Base-by-base conservation (phyloP, 345 rosid genomes). In the Eucalyptus tenuipes region DNA sequence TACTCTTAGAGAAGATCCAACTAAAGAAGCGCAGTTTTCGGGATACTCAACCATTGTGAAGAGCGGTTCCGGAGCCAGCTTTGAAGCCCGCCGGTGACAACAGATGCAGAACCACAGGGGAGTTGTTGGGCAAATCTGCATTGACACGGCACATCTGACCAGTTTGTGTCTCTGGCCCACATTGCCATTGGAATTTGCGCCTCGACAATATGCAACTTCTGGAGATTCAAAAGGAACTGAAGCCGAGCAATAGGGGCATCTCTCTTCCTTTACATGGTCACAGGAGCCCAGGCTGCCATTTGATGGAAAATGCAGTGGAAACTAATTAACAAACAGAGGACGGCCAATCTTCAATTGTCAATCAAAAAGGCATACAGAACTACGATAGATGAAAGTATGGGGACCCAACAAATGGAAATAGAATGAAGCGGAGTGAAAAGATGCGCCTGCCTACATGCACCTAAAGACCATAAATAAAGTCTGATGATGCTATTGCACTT, bases 101-200 rank as follows among this genome's bases (percentile, higher is more conserved):
- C 99, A 96, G 89, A 94, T 94, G 95, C 99, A 98, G 92, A 92
- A 91, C 99, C 98, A 95, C 87, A 91, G 87, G 44, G 99, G 95
- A 57, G 89, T 92, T 18, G 94, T 87, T 49, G 84, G 64, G 92
- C 99, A 96, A 86, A 96, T 95, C 93, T 92, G 94, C 99, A 95
- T 94, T 5, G 99, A 94, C 64, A 92, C 95, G 10, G 95, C 92
- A 85, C 99, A 98, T 88, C 99, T 94, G 86, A 90, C 92, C 89
- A 95, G 89, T 90, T 94, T 93, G 91, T 98, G 99, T 50, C 88
- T 92, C 93, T 92, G 91, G 49, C 88, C 85, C 44, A 17, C 68
- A 53, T 88, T 90, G 29, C 89, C 89, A 50, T 29, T 42, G 82
- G 53, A 33, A 31, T 92, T 87, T 29, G 85, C 57, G 68, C 95